These are phyloP conservation scores for Heimioporus sp. DNA, from an alignment of 768 basidiomycete species.

Conservation along the genomic window DNA sequence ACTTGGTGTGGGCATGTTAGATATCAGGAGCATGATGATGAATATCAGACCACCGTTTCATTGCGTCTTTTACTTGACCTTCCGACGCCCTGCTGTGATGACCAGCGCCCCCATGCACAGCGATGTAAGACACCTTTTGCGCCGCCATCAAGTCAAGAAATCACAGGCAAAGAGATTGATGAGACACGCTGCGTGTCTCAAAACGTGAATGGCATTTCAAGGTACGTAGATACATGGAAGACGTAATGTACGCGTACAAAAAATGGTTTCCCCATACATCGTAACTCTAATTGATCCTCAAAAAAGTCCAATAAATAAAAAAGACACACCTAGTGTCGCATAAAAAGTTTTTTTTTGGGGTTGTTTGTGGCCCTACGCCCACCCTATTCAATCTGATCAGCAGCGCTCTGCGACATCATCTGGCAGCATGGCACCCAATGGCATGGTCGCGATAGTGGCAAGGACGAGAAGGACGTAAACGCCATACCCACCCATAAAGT, in stretches of 20 bases:
- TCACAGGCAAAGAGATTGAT: not conserved
- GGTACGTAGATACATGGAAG: slow-evolving; percentile 22
- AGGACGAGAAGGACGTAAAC: slow-evolving; percentile 32
- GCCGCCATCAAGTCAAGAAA: slow-evolving; percentile 5
- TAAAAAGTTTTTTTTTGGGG: not conserved
- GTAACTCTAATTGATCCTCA: not conserved
- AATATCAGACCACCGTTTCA: slow-evolving; percentile 47
- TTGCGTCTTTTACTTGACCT: slow-evolving; percentile 49
- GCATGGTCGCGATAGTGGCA: slow-evolving; percentile 13
- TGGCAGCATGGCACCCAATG: slow-evolving; percentile 21
- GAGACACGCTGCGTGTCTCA: slow-evolving; percentile 1
- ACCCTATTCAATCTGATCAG: slow-evolving; percentile 1
- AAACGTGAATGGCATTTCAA: slow-evolving; percentile 18
- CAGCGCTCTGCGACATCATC: slow-evolving; percentile 15
- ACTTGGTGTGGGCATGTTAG: slow-evolving; percentile 30
- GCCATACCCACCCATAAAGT: slow-evolving; percentile 36
- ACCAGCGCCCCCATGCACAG: slow-evolving; percentile 81
- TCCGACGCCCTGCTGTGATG: slow-evolving; percentile 50
- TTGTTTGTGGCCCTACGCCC: not conserved
- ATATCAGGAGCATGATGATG: not conserved
- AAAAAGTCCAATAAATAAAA: slow-evolving; percentile 10
- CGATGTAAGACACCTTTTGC: slow-evolving; percentile 41
- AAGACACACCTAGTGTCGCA: slow-evolving; percentile 4
- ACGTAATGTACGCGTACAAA: slow-evolving; percentile 17
- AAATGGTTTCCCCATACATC: not conserved